These are phyloP conservation scores for Pestalotiopsis sp. DNA, from an alignment of 2,329 filamentous ascomycete genomes.

Conservation along the genomic window DNA sequence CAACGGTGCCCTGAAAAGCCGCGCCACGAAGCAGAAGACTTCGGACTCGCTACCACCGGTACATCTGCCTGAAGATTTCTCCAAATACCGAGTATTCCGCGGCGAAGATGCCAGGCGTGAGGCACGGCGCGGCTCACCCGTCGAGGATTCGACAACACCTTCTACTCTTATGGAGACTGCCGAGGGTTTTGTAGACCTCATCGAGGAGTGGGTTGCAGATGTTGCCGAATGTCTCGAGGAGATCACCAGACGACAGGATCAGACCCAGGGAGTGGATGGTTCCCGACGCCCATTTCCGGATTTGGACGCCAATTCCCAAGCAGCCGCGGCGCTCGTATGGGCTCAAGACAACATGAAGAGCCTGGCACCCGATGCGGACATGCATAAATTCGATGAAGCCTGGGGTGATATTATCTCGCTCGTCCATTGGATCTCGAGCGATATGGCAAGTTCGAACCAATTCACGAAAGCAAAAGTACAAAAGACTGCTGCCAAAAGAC, in stretches of 20 bases:
- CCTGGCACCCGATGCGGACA: background rate
- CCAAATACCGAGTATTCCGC: slow-evolving; percentile 49
- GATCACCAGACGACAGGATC: no score
- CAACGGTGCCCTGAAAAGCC: slow-evolving; percentile 20
- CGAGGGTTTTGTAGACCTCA: no score
- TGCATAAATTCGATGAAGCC: background rate
- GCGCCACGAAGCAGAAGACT: slow-evolving; percentile 27
- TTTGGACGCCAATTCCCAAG: no score
- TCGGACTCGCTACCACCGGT: slow-evolving; percentile 49
- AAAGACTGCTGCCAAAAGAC: background rate
- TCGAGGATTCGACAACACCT: no score
- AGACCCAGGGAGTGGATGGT: no score
- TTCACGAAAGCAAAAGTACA: background rate
- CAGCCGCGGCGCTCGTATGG: no score
- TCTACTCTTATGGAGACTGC: no score
- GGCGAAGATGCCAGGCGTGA: slow-evolving; percentile 28
- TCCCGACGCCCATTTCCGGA: no score
- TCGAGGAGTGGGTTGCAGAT: no score
- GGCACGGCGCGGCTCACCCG: background rate
- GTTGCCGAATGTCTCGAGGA: no score
- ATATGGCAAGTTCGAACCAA: background rate
- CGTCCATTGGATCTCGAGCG: background rate
- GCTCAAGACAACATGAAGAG: background rate
- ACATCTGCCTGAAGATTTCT: slow-evolving; percentile 58
- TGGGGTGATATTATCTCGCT: background rate